Conservation (phyloP, 1,284 basidiomycete species). For the Boletus hoseneyae region DNA sequence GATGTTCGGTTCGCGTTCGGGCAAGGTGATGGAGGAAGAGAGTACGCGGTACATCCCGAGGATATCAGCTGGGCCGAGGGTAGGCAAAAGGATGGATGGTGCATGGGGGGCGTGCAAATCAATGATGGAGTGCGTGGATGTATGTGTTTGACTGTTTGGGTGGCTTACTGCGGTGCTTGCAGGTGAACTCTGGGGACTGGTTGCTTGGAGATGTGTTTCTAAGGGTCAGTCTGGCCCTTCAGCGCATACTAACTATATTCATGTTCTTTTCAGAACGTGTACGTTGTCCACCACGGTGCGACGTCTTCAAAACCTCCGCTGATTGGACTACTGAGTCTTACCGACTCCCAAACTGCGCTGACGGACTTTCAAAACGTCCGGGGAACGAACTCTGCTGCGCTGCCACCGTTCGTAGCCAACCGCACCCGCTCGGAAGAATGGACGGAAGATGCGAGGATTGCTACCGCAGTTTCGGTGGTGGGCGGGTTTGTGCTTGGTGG, state of each 20-base stretch:
- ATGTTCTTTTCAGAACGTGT: conserved; percentile 44
- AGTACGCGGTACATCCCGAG: conserved; percentile 49
- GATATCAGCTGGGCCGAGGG: conserved; percentile 52
- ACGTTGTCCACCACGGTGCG: conserved; percentile 46
- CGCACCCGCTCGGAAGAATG: conserved; percentile 14
- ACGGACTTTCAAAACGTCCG: conserved; percentile 41
- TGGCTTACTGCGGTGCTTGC: conserved; percentile 6
- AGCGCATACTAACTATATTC: background rate
- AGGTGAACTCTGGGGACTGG: conserved; percentile 64
- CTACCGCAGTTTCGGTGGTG: conserved; percentile 16
- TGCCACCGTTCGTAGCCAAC: conserved; percentile 24
- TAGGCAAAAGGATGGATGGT: conserved; percentile 44
- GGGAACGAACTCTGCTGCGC: conserved; percentile 41
- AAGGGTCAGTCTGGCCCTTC: conserved; percentile 37
- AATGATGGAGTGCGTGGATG: conserved; percentile 44
- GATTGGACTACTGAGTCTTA: conserved; percentile 49
- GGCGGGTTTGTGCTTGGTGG: conserved; percentile 36
- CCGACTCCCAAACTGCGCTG: conserved; percentile 39
- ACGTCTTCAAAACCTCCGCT: conserved; percentile 41
- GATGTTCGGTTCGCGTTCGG: conserved; percentile 48
- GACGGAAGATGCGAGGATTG: conserved; percentile 16
- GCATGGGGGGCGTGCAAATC: conserved; percentile 54
- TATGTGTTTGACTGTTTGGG: background rate
- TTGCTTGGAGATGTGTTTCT: conserved; percentile 57
- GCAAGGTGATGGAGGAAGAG: conserved; percentile 33